These are phyloP conservation scores for Daedaleopsis nitida DNA, from an alignment of 768 basidiomycete genomes.

Conservation along the genomic window DNA sequence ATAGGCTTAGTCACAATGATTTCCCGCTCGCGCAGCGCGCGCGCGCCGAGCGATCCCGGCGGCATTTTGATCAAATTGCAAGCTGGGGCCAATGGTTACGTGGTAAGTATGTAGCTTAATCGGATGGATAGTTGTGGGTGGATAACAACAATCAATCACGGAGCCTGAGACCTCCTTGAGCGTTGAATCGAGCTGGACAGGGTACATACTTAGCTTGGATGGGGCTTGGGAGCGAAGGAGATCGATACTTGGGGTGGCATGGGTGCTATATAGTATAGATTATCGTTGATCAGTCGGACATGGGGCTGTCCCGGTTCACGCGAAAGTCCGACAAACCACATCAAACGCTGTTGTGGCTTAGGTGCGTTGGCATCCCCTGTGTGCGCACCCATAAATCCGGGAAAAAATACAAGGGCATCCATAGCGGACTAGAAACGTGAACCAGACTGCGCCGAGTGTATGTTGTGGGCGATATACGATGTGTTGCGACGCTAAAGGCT, in stretches of 20 bases:
- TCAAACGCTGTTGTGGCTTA: slow-evolving; percentile 23
- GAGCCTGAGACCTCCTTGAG: not conserved
- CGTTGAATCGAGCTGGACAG: not conserved
- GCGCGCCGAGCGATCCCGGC: slow-evolving; percentile 11
- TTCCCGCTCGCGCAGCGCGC: slow-evolving; percentile 1
- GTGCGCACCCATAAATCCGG: slow-evolving; percentile 4
- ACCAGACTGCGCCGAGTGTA: slow-evolving; percentile 5
- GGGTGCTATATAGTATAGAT: not conserved
- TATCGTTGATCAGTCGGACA: slow-evolving; percentile 1
- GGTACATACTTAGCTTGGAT: not conserved
- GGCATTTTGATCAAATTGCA: not conserved
- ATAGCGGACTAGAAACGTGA: not conserved
- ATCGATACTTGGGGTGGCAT: not conserved
- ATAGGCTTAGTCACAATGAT: slow-evolving; percentile 5
- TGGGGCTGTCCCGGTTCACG: slow-evolving; percentile 17
- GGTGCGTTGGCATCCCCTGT: slow-evolving; percentile 13
- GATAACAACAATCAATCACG: not conserved
- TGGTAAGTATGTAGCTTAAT: not conserved
- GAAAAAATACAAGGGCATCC: slow-evolving; percentile 8
- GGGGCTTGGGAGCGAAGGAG: not conserved
- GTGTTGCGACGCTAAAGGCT: slow-evolving; percentile 10
- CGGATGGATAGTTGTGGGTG: not conserved
- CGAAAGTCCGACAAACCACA: slow-evolving; percentile 22
- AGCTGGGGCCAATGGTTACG: not conserved
- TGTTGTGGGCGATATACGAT: slow-evolving; percentile 6